Conservation (phyloP, 805 yeast species). For the Wickerhamiella siamensis region DNA sequence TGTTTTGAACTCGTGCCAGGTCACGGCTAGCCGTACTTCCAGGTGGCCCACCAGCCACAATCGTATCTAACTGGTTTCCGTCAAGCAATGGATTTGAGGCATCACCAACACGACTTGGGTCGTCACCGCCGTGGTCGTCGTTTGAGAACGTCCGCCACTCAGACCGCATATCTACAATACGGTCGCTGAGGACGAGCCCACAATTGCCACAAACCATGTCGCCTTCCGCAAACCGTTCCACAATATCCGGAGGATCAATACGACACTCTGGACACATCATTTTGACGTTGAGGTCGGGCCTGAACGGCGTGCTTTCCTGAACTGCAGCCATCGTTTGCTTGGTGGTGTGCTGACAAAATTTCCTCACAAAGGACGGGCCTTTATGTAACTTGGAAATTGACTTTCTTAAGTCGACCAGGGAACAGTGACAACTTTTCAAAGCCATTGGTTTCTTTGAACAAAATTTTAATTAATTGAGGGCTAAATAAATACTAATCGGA, state of each 20-base stretch:
- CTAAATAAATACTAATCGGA: too few relatives aligned
- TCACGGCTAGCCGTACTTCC: slow-evolving; percentile 82
- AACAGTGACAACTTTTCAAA: too few relatives aligned
- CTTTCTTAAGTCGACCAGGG: too few relatives aligned
- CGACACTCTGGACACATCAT: slow-evolving; percentile 93
- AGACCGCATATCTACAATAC: slow-evolving; percentile 86
- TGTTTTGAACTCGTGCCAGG: slow-evolving; percentile 77
- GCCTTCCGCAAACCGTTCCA: slow-evolving; percentile 92
- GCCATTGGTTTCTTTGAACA: too few relatives aligned
- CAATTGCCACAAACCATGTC: slow-evolving; percentile 97
- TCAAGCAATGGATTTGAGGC: slow-evolving; percentile 87
- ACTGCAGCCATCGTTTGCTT: background rate
- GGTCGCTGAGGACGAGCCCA: slow-evolving; percentile 83
- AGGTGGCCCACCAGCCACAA: slow-evolving; percentile 77
- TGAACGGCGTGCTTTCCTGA: slow-evolving; percentile 7
- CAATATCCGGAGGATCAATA: slow-evolving; percentile 86
- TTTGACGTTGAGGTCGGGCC: slow-evolving; percentile 58
- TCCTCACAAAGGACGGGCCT: too few relatives aligned
- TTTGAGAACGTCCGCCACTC: slow-evolving; percentile 98
- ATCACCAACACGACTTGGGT: slow-evolving; percentile 98
- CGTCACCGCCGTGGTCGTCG: slow-evolving; percentile 96
- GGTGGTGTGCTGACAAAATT: too few relatives aligned
- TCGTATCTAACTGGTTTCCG: slow-evolving; percentile 80
- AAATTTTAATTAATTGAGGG: too few relatives aligned
- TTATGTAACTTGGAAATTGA: too few relatives aligned